Conservation (phyloP, 805 yeast genomes). For the Metschnikowia corniflorae region DNA sequence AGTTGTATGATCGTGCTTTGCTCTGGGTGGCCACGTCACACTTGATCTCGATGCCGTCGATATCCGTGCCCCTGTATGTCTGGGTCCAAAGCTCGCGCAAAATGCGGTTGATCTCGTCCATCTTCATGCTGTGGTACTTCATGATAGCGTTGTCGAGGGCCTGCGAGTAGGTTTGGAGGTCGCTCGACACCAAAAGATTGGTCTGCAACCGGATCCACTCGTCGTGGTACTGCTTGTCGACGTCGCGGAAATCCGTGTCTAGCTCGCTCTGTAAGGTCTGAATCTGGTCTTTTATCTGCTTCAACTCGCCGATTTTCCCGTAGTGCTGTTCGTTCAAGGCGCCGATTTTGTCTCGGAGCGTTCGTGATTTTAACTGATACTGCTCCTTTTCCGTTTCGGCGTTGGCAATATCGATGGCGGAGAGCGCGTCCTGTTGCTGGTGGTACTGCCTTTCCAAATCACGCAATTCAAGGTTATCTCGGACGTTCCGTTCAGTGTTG, state of each 20-base stretch:
- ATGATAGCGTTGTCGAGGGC: slow-evolving; percentile 92
- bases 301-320: slow-evolving; percentile 79
- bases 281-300: slow-evolving; percentile 75
- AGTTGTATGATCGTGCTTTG: slow-evolving; percentile 71
- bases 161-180: slow-evolving; percentile 72
- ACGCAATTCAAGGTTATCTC: slow-evolving; percentile 61
- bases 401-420: slow-evolving; percentile 45
- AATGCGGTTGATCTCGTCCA: slow-evolving; percentile 87
- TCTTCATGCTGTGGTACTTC: slow-evolving; percentile 85
- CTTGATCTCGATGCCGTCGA: slow-evolving; percentile 81
- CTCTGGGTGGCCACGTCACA: slow-evolving; percentile 64
- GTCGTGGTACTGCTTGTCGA: slow-evolving; percentile 58
- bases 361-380: slow-evolving; percentile 55
- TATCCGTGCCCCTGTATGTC: slow-evolving; percentile 93
- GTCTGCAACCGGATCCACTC: slow-evolving; percentile 79
- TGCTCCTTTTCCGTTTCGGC: slow-evolving; percentile 60
- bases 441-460: slow-evolving; percentile 38
- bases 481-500: slow-evolving; percentile 57
- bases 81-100: slow-evolving; percentile 90
- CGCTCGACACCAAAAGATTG: slow-evolving; percentile 71
- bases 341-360: slow-evolving; percentile 50
- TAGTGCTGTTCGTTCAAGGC: slow-evolving; percentile 61
- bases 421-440: slow-evolving; percentile 37
- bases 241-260: slow-evolving; percentile 63
- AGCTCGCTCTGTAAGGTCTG: slow-evolving; percentile 55